Base-by-base conservation (phyloP, 1,284 basidiomycete species). In the Rhodotorula sp. region DNA sequence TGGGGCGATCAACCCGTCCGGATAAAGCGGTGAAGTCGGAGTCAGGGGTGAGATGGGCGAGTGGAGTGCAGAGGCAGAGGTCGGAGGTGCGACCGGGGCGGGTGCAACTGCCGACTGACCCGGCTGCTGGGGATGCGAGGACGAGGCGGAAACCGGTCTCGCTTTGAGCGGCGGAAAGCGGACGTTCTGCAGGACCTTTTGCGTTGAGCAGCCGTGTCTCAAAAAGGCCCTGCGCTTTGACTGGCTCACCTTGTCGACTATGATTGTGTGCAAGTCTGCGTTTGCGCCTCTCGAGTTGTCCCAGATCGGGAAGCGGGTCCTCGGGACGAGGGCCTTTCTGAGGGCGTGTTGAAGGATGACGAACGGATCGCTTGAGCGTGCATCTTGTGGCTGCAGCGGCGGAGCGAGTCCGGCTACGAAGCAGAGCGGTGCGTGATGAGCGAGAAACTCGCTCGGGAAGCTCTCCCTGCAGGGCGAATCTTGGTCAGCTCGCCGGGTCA, bases 1-100 rank as follows among this genome's bases (percentile, higher is more conserved):
- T 0, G 95, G 95, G 2, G 95, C 93, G 68, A 99, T 92, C 61
- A 99, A 83, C 1, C 95, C 95, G 80, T 99, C 95, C 0, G 95
- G 95, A 80, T 92, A 87, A 21, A 97, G 84, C 0, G 95, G 95
- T 0, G 93, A 95, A 2, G 89, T 86, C 0, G 90, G 89, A 0
- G 91, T 92, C 38, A 97, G 82, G 0, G 95, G 95, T 0, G 92
- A 97, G 14, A 98, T 84, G 0, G 93, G 93, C 0, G 94, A 97
- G 80, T 93, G 92, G 1, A 19, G 86, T 81, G 47, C 64, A 18
- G 70, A 16, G 61, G 61, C 21, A 38, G 28, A 19, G 3, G 28
- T 16, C 6, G 49, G 31, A 7, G 28, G 12, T 28, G 26, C 26
- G 26, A 21, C 26, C 7, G 10, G 14, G 12, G 26, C 38, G 10